Evolutionary conservation across 345 rosid species (phyloP), one percentile per base, ranked within the genome.

Genomic region (Heritiera fomes): DNA sequence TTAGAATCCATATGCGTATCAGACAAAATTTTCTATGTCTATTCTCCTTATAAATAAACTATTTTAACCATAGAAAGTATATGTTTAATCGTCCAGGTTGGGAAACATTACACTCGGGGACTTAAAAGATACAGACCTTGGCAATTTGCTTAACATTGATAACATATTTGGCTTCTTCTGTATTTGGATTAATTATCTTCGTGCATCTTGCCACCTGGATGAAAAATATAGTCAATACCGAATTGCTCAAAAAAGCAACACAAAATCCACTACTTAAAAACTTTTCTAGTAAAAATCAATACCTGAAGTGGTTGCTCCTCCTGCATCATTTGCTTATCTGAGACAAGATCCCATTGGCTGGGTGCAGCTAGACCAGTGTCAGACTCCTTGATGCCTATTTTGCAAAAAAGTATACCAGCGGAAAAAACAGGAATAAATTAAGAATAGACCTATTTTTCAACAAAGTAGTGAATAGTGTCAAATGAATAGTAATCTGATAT

Each of bases 241-340:
- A 4, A 56, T 7, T 28, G 20, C 8, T 59, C 0, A 14, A 76
- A 47, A 18, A 8, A 28, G 5, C 32, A 23, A 58, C 17, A 38
- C 8, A 15, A 3, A 47, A 78, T 13, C 1, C 32, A 41, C 8
- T n/a, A n/a, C 62, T 32, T 78, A 18, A n/a, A n/a, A 68, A 59
- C 53, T 38, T 4, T 30, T 53, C 13, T 41, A 34, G 8, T 53
- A 64, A 30, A 78, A 72, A 49, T 7, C 13, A 20, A 2, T 74
- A 83, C 82, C 89, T 96, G 99, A 67, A 96, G 97, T 8, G 98
- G 99, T 75, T 96, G 98, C 84, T 96, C 99, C 81, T 96, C 99
- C 80, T 96, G 99, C 99, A 96, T 96, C 99, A 96, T 96, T 77
- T 94, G 97, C 76, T 96, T 96, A 77, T 96, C 99, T 1, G 99